These are phyloP conservation scores for Wilcoxina mikolae DNA, from an alignment of 495 filamentous ascomycete genomes.

Conservation along the genomic window DNA sequence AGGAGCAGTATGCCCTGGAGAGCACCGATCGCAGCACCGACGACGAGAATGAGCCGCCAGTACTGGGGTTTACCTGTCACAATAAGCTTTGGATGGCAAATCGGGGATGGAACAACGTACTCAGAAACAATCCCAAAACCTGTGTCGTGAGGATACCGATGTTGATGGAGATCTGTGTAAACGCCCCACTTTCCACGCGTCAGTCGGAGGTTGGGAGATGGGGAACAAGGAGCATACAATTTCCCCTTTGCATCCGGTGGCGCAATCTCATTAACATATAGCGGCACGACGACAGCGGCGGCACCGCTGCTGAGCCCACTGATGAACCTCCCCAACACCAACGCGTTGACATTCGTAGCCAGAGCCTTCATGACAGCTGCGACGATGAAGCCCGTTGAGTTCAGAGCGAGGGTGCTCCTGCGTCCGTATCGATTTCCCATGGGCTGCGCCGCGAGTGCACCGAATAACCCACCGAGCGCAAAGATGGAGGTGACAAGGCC, in stretches of 20 bases:
- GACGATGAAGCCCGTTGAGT: slow-evolving; percentile 57
- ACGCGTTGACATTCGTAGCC: slow-evolving; percentile 47
- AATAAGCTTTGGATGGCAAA: background rate
- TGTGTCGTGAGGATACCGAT: slow-evolving; percentile 81
- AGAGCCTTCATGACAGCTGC: slow-evolving; percentile 63
- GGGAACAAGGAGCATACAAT: slow-evolving; percentile 36
- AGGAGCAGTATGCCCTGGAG: slow-evolving; percentile 51
- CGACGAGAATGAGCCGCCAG: slow-evolving; percentile 71
- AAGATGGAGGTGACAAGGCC: slow-evolving; percentile 68
- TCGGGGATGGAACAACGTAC: slow-evolving; percentile 30
- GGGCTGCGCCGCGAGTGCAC: slow-evolving; percentile 64
- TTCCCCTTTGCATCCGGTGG: slow-evolving; percentile 64
- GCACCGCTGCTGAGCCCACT: slow-evolving; percentile 75
- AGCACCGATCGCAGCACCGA: slow-evolving; percentile 53
- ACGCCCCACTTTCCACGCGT: slow-evolving; percentile 43
- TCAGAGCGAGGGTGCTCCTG: slow-evolving; percentile 51
- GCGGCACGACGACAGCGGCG: slow-evolving; percentile 81
- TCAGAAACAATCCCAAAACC: slow-evolving; percentile 71
- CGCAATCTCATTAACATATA: slow-evolving; percentile 84
- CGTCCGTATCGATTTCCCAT: slow-evolving; percentile 59
- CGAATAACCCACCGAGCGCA: slow-evolving; percentile 74
- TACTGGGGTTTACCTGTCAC: slow-evolving; percentile 36
- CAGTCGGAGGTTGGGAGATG: background rate
- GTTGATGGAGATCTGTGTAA: slow-evolving; percentile 90
- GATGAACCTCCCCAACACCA: slow-evolving; percentile 61